Base-by-base conservation (phyloP, 164 flowering plant species). In the Magnolia kwangsiensis region DNA sequence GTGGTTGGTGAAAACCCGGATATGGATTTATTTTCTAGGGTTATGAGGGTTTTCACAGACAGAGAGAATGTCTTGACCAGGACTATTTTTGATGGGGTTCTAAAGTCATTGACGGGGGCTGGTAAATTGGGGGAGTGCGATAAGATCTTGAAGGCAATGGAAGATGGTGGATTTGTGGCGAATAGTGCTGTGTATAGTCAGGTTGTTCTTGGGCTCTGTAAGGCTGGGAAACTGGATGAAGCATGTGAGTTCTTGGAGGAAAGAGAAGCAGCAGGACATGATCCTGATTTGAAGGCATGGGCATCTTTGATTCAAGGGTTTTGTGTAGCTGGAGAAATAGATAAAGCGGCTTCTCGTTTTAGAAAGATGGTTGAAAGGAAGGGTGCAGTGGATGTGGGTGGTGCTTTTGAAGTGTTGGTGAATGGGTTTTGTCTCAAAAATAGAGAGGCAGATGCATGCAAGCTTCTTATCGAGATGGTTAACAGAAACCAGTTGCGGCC, bases 91-190 rank as follows among this genome's bases (percentile, higher is more conserved):
- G 74, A 85, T 76, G 81, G 87, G 7, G 87, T 90, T 80, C 77
- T 91, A 37, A 94, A 86, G 76, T 87, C 97, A 77, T 77, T 92
- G 74, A 77, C 72, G 23, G 85, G 92, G 84, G 94, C 89, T 77
- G 90, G 86, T 63, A 88, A 87, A 78, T n/a, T 85, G 71, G 83
- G 82, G 24, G 87, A 91, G 64, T 82, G 86, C 77, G 81, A 75
- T 63, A 85, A 83, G 80, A 81, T 92, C 58, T 81, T 94, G 81
- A 87, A 84, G 77, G 91, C 79, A 24, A 86, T 94, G 93, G 78
- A 83, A 83, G 84, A 86, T 61, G 85, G 78, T 78, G 94, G 95
- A 9, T 83, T 81, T 79, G 78, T 75, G 45, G 83, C 85, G 50
- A 78, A 78, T 73, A 71, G 69, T 76, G 73, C 73, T 67, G 29